Conservation (phyloP, 441 rosid genomes). For the Brassica balearica region DNA sequence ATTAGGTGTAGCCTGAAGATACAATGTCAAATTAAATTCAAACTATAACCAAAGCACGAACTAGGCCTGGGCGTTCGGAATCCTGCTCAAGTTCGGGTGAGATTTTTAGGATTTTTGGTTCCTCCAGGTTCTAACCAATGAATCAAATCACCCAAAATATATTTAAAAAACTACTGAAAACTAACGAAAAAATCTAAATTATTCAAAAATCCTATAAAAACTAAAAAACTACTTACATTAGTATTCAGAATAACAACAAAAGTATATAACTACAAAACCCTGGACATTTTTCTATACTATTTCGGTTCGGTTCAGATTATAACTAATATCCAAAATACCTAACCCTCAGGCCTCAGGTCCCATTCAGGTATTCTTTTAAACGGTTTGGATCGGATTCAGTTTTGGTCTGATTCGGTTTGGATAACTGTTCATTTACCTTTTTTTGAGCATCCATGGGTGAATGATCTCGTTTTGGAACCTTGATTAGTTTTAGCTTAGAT, state of each 20-base stretch:
- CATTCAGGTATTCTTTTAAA: neutral
- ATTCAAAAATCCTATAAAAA: neutral
- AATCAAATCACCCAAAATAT: neutral
- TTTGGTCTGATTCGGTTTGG: neutral
- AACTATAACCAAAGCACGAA: neutral
- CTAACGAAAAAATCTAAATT: too few species aligned
- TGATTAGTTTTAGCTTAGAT: slow-evolving; percentile 50
- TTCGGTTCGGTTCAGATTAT: neutral
- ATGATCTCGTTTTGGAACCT: slow-evolving; percentile 59
- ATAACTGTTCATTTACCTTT: slow-evolving; percentile 52
- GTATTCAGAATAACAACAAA: neutral
- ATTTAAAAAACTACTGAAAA: neutral
- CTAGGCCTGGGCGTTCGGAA: neutral
- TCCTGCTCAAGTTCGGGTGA: too few species aligned
- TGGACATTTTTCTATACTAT: too few species aligned
- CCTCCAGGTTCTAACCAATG: neutral
- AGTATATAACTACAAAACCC: neutral
- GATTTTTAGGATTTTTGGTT: too few species aligned
- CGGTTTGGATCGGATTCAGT: neutral
- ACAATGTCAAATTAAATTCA: neutral
- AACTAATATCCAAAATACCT: neutral
- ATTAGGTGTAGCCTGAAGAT: slow-evolving; percentile 62
- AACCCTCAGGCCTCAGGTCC: neutral
- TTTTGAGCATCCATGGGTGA: slow-evolving; percentile 67
- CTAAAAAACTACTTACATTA: neutral